Base-by-base conservation (phyloP, 2,329 filamentous ascomycete species). In the Talaromyces albobiverticillius region DNA sequence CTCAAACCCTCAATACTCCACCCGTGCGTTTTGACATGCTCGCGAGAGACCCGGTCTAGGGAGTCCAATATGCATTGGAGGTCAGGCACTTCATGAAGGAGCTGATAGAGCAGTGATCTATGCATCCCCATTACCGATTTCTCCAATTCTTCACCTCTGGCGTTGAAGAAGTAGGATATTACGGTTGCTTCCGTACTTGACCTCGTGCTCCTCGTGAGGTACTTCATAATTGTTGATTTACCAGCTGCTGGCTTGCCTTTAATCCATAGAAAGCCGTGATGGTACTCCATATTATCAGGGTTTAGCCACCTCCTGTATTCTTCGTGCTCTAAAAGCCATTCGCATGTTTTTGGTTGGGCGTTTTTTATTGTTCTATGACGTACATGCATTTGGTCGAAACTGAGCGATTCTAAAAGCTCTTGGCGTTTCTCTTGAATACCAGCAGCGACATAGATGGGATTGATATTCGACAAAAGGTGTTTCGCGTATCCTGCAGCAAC, bases 161-260 rank as follows among this genome's bases (percentile, higher is more conserved):
- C 65, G 14, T 68, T 63, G 48, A 68, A 69, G 56, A 68, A 70
- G 40, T 67, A 70, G 0, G 62, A 66, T 16, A 49, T 23, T 10
- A 32, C 41, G 5, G n/a, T 26, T 25, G 7, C 46, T n/a, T 49
- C 31, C 43, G 49, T 53, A 13, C 16, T 46, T 31, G 14, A 31
- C 22, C 43, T 51, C 29, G 52, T 40, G 14, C 57, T 50, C 10
- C 54, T n/a, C 10, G 38, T 40, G 22, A 59, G 43, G 3, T 56
- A 64, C 50, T 69, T 72, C 61, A 70, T 68, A 57, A 74, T 62
- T 54, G 72, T 64, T 2, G 66, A 70, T 56, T 71, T 70, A 0
- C 71, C 72, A 4, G 68, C 59, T 1, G 70, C 71, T 9, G 71
- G 66, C 40, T 74, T 74, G 2, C 71, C 71, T 29, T 62, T 70